Percentiles rank a stretch among this genome's conserved stretches.
Conservation (phyloP, 2,329 filamentous ascomycete genomes). For the Pseudogymnoascus sp. region DNA sequence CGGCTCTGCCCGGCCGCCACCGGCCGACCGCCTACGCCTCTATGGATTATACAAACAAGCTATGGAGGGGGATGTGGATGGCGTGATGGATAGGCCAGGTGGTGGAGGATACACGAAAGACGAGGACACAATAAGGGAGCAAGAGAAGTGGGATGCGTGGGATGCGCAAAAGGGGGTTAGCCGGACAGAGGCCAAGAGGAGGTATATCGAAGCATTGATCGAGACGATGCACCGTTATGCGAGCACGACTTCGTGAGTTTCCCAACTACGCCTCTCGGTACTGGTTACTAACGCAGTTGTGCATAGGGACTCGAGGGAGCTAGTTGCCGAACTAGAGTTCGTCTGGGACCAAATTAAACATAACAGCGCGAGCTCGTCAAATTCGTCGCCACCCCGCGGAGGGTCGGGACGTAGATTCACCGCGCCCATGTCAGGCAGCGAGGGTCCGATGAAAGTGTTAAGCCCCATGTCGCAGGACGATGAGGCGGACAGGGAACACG, state of each 20-base stretch:
- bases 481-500: constrained; percentile 51
- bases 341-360: constrained; percentile 98
- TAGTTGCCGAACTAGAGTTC: constrained; percentile 93
- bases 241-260: constrained; percentile 62
- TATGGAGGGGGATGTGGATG: constrained; percentile 96
- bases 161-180: constrained; percentile 75
- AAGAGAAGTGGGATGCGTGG: constrained; percentile 89
- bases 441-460: constrained; percentile 60
- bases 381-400: constrained; percentile 44
- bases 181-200: constrained; percentile 85
- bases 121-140: constrained; percentile 44
- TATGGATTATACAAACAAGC: constrained; percentile 99
- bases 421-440: constrained; percentile 41
- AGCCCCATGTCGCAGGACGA: constrained; percentile 83
- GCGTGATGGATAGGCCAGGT: constrained; percentile 78
- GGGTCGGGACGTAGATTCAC: constrained; percentile 37
- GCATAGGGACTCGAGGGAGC: constrained; percentile 66
- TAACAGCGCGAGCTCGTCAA: constrained; percentile 61
- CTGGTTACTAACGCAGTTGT: constrained; percentile 9
- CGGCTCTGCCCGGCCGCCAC: constrained; percentile 79
- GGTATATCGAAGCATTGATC: constrained; percentile 89
- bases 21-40: constrained; percentile 75
- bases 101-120: constrained; percentile 45
- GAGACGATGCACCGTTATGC: constrained; percentile 96
- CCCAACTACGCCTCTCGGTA: neutral